Conservation (phyloP, 441 rosid genomes). For the Populus hybrid region DNA sequence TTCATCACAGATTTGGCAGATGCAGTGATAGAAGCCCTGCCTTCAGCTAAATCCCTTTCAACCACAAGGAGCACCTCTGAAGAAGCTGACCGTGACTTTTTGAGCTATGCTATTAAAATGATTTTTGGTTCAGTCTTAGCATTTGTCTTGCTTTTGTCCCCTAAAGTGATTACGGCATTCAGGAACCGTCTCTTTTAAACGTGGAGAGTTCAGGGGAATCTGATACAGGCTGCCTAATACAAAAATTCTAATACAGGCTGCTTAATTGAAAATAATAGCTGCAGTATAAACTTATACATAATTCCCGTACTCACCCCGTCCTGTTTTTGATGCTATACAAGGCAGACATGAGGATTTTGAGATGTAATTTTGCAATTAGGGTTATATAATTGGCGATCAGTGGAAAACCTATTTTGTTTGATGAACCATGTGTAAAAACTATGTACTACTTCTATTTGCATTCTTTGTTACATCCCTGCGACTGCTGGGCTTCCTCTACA, state of each 20-base stretch:
- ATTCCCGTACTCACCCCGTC: too few species aligned
- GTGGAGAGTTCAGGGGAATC: background rate
- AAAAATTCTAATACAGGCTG: background rate
- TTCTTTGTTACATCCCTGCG: background rate
- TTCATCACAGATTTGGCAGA: conserved; percentile 91
- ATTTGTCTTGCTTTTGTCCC: conserved; percentile 61
- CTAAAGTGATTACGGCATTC: conserved; percentile 56
- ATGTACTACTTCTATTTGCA: background rate
- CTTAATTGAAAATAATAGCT: background rate
- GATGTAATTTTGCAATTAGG: background rate
- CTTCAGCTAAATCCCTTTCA: conserved; percentile 58
- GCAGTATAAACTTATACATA: background rate
- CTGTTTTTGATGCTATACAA: background rate
- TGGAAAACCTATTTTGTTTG: background rate
- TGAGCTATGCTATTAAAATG: conserved; percentile 52
- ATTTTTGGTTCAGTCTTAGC: conserved; percentile 80
- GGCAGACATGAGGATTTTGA: background rate
- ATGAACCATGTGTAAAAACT: background rate
- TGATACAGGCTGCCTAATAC: background rate
- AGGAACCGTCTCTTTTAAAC: conserved; percentile 49
- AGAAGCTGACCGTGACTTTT: conserved; percentile 46
- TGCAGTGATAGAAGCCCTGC: conserved; percentile 89
- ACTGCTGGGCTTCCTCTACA: too few species aligned
- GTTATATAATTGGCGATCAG: background rate
- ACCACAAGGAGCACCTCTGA: conserved; percentile 30